Base-by-base conservation (phyloP, 208 protist genomes). In the Trypanosoma mega region DNA sequence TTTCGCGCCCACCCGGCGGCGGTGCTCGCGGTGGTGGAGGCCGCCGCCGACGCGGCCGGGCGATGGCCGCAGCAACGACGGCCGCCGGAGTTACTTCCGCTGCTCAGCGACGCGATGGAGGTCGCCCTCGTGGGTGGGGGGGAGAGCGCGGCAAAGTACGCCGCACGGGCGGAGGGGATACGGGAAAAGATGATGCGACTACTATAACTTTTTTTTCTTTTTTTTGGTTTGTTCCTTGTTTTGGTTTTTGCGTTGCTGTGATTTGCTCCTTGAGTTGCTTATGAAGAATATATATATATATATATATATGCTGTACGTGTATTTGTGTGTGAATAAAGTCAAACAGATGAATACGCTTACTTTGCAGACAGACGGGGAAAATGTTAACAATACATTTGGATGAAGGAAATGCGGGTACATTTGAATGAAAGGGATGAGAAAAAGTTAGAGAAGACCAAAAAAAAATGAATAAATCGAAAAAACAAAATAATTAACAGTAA, bases 1-100 rank as follows among this genome's bases (percentile, higher is more conserved):
- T 85, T 76, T 18, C 60, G 63, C 49, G 57, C 78, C 39, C 84
- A 91, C 55, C 80, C 84, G 1, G 20, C 37, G n/a, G 75, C 68
- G 5, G 78, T 74, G 8, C 67, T 84, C 31, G 68, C 68, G 3
- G 26, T 89, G 5, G 74, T 87, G 34, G 76, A 85, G 45, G 71
- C 81, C 49, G 77, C 68, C 2, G 67, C 70, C 1, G 52, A 64
- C 23, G 47, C 77, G 23, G 57, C 84, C 2, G 44, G 70, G 23
- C 7, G 33, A 23, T 26, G 74, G 12, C 56, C 56, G 21, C 16
- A 43, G 2, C 12, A 12, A 14, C 59, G 41, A 45, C 29, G 41
- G 0, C 57, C 75, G 14, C 52, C 55, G 24, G 45, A 26, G 43
- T 33, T 87, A 57, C 37, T 92, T 59, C 74, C 85, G n/a, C 56